A percentile compares a stretch with the other conserved stretches of the same genome.
Evolutionary conservation across 768 basidiomycete species (phyloP).

Genomic region (Sporobolomyces roseus): DNA sequence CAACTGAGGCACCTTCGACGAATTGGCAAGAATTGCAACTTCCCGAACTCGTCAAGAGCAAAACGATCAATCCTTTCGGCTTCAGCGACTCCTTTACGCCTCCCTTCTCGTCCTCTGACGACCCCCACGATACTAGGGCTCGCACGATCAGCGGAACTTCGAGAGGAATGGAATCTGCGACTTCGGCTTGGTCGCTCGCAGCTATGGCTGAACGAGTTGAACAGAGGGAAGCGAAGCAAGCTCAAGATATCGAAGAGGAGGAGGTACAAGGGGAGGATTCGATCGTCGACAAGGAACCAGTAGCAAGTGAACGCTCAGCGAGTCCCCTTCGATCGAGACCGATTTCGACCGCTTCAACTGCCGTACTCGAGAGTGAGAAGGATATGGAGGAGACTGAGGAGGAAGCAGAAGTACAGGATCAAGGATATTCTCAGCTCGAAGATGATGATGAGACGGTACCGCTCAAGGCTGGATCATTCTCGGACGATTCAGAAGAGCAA

Average conservation of each 20-base stretch:
- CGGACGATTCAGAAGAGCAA: too few species aligned
- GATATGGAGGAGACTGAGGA: conserved; percentile 5
- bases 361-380: conserved; percentile 8
- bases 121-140: not conserved
- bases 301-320: not conserved
- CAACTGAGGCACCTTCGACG: not conserved
- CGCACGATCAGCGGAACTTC: conserved; percentile 7
- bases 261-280: not conserved
- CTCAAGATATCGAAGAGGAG: not conserved
- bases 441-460: conserved; percentile 1
- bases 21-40: conserved; percentile 30
- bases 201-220: conserved; percentile 25
- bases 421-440: conserved; percentile 21
- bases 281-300: conserved; percentile 14
- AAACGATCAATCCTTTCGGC: not conserved
- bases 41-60: conserved; percentile 18
- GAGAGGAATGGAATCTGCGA: conserved; percentile 12
- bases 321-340: not conserved
- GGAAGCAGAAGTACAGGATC: not conserved
- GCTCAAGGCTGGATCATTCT: not conserved
- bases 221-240: not conserved
- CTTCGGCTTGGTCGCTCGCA: conserved; percentile 27
- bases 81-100: conserved; percentile 14
- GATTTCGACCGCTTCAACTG: conserved; percentile 1
- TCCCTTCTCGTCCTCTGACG: not conserved